Evolutionary conservation across 371 early-diverging fungal species (phyloP).

Genomic region (Rhizopus sp.): DNA sequence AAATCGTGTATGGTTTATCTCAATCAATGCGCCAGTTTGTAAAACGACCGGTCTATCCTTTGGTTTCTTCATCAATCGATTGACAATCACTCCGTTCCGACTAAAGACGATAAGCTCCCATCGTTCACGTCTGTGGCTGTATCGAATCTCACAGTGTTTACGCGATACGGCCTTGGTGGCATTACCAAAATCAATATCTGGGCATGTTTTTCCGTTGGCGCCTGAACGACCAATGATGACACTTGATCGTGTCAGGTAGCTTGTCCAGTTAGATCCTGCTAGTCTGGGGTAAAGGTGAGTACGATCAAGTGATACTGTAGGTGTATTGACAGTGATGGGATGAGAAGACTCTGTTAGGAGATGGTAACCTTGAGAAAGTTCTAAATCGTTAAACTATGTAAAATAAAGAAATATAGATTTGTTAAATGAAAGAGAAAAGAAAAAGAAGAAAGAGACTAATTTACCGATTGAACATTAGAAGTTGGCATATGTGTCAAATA

Average conservation of each 20-base stretch:
- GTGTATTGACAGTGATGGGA: conserved; percentile 32
- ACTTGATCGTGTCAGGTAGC: conserved; percentile 36
- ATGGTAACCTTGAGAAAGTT: conserved; percentile 27
- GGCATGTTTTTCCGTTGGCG: neutral
- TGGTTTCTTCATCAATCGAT: conserved; percentile 28
- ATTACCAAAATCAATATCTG: conserved; percentile 42
- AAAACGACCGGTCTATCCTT: conserved; percentile 25
- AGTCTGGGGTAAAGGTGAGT: conserved; percentile 44
- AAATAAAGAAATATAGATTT: no score
- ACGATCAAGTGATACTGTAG: conserved; percentile 22
- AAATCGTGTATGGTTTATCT: conserved; percentile 36
- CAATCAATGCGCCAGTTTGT: conserved; percentile 35
- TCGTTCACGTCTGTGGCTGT: conserved; percentile 19
- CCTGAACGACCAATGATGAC: conserved; percentile 39
- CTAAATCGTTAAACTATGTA: conserved; percentile 30
- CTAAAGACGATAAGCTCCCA: conserved; percentile 48
- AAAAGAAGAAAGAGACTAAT: no score
- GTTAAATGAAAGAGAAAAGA: no score
- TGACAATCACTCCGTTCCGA: conserved; percentile 45
- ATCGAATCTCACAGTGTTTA: conserved; percentile 44
- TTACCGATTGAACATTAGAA: no score
- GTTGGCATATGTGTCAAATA: no score
- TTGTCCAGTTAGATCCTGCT: conserved; percentile 44
- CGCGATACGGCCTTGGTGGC: conserved; percentile 40
- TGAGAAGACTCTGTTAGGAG: conserved; percentile 36